These are phyloP conservation scores for Spirogloea muscicola DNA, from an alignment of 139 green algal species.

Conservation along the genomic window DNA sequence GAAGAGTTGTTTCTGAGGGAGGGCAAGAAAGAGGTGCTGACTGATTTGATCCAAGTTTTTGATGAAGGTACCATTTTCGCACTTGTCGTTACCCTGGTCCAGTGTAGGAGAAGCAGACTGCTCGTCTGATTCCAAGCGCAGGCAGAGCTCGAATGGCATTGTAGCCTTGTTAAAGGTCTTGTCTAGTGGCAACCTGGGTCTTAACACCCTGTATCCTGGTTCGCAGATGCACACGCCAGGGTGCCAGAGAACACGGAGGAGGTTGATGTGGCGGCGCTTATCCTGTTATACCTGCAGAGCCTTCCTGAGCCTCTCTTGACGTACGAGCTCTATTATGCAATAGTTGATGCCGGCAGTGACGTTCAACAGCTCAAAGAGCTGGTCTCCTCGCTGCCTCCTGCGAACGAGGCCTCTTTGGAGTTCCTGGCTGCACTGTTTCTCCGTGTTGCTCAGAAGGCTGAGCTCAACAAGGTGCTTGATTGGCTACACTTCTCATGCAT, in stretches of 20 bases:
- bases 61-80: conserved; percentile 2
- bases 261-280: conserved; percentile 25
- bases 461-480: conserved; percentile 27
- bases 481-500: not conserved
- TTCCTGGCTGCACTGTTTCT: conserved; percentile 5
- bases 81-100: not conserved
- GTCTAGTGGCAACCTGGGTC: not conserved
- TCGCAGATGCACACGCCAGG: not conserved
- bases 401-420: conserved; percentile 9
- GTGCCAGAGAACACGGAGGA: conserved; percentile 7
- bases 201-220: not conserved
- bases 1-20: conserved; percentile 31
- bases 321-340: conserved; percentile 19
- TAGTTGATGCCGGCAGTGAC: conserved; percentile 10
- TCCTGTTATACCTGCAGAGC: conserved; percentile 28
- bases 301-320: conserved; percentile 34
- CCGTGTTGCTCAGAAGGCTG: conserved; percentile 11
- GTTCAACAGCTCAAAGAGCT: conserved; percentile 8
- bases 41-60: conserved; percentile 19
- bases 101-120: not conserved
- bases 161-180: not conserved
- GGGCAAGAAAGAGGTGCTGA: conserved; percentile 6
- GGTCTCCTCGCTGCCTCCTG: conserved; percentile 9
- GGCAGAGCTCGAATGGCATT: too few relatives aligned
- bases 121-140: too few relatives aligned